Evolutionary conservation across 169 alveolate genomes (phyloP).

Genomic region (Eimeria maxima): DNA sequence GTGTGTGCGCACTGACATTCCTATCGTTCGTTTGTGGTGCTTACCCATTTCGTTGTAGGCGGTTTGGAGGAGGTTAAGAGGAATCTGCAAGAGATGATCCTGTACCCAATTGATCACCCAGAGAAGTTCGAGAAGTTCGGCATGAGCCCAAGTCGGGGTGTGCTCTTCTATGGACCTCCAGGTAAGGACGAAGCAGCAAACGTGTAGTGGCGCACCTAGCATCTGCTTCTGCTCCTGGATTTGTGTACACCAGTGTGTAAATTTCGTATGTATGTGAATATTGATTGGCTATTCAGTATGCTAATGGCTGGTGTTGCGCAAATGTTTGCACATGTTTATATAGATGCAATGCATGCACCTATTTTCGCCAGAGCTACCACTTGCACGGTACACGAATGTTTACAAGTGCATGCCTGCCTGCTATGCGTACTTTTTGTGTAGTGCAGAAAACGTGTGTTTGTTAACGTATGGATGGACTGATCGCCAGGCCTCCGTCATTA

Average conservation of each 20-base stretch:
- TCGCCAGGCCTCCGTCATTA: background rate
- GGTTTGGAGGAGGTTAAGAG: conserved; percentile 87
- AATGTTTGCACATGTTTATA: background rate
- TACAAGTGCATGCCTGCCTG: background rate
- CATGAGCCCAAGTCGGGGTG: conserved; percentile 99
- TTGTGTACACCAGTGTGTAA: background rate
- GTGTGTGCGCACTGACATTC: background rate
- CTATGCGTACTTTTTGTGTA: background rate
- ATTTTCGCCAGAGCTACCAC: background rate
- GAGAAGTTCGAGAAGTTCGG: conserved; percentile 98
- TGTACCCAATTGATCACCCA: conserved; percentile 95
- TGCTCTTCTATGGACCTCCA: conserved; percentile 99
- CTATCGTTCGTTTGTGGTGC: conserved; percentile 86
- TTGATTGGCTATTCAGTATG: background rate
- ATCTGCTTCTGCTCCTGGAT: background rate
- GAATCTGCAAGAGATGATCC: conserved; percentile 98
- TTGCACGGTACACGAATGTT: background rate
- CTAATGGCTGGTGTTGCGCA: background rate
- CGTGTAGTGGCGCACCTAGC: background rate
- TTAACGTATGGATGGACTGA: background rate
- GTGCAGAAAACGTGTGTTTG: background rate
- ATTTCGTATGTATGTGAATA: background rate
- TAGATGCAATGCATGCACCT: background rate
- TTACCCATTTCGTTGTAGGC: conserved; percentile 7
- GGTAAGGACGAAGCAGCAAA: conserved; percentile 83